Evolutionary conservation across 345 rosid species (phyloP).

Genomic region (Bretschneidera sinensis): DNA sequence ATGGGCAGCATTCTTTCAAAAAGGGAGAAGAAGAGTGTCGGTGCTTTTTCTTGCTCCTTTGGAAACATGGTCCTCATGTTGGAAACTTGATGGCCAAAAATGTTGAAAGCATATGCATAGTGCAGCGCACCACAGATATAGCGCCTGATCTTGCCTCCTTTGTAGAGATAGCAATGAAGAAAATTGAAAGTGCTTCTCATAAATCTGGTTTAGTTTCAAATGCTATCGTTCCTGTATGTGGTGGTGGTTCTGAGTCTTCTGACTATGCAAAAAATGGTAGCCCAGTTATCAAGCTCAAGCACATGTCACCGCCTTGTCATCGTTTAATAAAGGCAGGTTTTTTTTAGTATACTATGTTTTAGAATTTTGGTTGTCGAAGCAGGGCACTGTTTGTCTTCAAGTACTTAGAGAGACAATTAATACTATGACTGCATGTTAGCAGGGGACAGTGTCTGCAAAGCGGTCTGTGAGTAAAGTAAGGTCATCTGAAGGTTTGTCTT

Average conservation of each 20-base stretch:
- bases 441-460: slow-evolving; percentile 13
- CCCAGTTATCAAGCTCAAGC: no score
- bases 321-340: slow-evolving; percentile 12
- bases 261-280: not conserved
- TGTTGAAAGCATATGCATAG: slow-evolving; percentile 35
- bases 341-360: not conserved
- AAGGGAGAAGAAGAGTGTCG: slow-evolving; percentile 37
- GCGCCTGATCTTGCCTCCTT: slow-evolving; percentile 23
- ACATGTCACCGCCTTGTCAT: not conserved
- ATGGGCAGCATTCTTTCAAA: slow-evolving; percentile 22
- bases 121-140: slow-evolving; percentile 6
- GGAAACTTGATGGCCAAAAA: slow-evolving; percentile 19
- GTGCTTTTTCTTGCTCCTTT: slow-evolving; percentile 33
- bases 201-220: not conserved
- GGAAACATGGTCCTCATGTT: slow-evolving; percentile 40
- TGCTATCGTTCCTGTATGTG: no score
- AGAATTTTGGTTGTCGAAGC: not conserved
- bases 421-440: slow-evolving; percentile 8
- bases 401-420: not conserved
- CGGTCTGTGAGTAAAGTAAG: not conserved
- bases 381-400: not conserved
- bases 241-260: no score
- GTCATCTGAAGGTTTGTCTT: slow-evolving; percentile 21
- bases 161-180: slow-evolving; percentile 14
- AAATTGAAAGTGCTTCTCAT: slow-evolving; percentile 3